These are phyloP conservation scores for Keithomyces neogunnii DNA, from an alignment of 2,329 filamentous ascomycete genomes.

Conservation along the genomic window DNA sequence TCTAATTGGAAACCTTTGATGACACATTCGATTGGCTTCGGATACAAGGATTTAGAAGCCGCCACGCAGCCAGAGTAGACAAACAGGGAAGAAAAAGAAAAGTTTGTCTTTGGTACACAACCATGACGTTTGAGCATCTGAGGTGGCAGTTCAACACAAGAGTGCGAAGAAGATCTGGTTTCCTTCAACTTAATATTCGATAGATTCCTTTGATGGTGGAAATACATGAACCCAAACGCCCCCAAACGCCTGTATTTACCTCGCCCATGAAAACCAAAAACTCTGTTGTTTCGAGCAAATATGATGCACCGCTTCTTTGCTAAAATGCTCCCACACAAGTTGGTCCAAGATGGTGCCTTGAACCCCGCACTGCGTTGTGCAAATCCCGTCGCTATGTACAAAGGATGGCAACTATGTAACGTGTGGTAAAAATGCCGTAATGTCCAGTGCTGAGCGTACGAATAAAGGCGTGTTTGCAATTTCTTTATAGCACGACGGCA, in stretches of 20 bases:
- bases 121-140: background rate
- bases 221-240: background rate
- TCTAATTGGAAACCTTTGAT: background rate
- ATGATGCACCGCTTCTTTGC: no score
- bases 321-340: no score
- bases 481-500: conserved; percentile 49
- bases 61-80: background rate
- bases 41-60: background rate
- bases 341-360: no score
- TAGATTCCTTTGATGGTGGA: background rate
- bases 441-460: background rate
- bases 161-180: background rate
- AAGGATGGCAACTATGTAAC: no score
- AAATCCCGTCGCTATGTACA: no score
- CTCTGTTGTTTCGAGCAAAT: no score
- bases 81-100: background rate
- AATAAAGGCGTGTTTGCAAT: background rate
- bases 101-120: background rate
- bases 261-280: no score
- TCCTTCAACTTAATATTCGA: background rate
- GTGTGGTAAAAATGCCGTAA: background rate
- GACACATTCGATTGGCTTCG: background rate
- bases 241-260: background rate
- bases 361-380: no score
- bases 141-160: background rate